Evolutionary conservation across 345 rosid genomes (phyloP).

Genomic region (Abelmoschus esculentus): DNA sequence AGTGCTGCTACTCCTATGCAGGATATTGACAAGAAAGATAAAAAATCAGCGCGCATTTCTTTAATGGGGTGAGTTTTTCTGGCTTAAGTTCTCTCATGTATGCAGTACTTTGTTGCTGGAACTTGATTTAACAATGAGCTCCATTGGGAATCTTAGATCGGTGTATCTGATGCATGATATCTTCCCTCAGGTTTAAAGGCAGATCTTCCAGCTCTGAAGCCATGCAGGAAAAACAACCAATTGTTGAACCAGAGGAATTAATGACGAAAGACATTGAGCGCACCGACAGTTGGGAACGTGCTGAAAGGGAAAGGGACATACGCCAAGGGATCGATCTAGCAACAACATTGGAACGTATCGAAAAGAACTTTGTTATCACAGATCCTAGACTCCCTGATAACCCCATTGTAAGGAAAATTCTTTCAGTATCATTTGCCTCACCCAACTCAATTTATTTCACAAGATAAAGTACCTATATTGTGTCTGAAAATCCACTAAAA

Average conservation of each 20-base stretch:
- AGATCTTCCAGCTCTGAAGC: constrained; percentile 36
- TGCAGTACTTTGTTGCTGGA: neutral
- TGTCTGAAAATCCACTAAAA: neutral
- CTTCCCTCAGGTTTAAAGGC: constrained; percentile 43
- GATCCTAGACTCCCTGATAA: constrained; percentile 96
- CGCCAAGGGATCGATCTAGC: constrained; percentile 97
- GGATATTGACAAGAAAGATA: constrained; percentile 35
- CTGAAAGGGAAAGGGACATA: constrained; percentile 65
- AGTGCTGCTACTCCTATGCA: constrained; percentile 14
- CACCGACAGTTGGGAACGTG: constrained; percentile 58
- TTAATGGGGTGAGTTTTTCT: constrained; percentile 41
- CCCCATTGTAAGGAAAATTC: constrained; percentile 63
- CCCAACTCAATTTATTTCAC: neutral
- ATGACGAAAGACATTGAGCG: constrained; percentile 64
- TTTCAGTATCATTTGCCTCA: neutral
- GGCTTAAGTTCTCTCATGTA: neutral
- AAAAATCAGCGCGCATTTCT: constrained; percentile 53
- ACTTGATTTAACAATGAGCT: neutral
- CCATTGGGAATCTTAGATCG: neutral
- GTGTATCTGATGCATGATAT: constrained; percentile 8
- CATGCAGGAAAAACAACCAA: constrained; percentile 37
- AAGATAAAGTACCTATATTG: neutral
- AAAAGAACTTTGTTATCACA: constrained; percentile 90
- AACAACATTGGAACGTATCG: constrained; percentile 91
- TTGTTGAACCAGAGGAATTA: constrained; percentile 48